A percentile compares a stretch with the other conserved stretches of the same genome.
Conservation (phyloP, 2,329 filamentous ascomycete species). For the Fusarium xylarioides region DNA sequence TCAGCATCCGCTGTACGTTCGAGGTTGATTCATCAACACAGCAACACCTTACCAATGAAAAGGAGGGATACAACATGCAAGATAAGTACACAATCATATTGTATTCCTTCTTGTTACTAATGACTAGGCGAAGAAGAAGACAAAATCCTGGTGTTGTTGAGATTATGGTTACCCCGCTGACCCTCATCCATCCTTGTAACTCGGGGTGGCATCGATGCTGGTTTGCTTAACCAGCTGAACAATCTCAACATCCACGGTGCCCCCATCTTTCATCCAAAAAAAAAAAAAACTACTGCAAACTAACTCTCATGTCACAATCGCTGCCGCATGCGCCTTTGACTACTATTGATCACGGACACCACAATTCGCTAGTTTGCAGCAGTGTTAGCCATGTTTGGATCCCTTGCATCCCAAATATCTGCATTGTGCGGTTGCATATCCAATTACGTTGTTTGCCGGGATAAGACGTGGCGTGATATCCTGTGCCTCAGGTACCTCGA, state of each 20-base stretch:
- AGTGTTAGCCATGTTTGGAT: not conserved
- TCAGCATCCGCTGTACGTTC: not conserved
- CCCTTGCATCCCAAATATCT: not conserved
- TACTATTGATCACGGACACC: not conserved
- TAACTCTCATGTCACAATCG: slow-evolving; percentile 1
- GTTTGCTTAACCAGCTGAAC: not conserved
- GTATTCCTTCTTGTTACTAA: not conserved
- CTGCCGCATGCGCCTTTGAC: not conserved
- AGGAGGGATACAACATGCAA: not conserved
- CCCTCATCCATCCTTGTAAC: not conserved
- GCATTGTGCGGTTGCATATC: not conserved
- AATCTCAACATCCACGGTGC: not conserved
- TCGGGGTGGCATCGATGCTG: not conserved
- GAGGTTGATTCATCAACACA: not conserved
- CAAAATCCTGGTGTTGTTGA: not conserved
- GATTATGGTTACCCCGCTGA: not conserved
- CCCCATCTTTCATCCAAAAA: not conserved
- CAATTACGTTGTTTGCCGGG: not conserved
- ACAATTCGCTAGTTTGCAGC: not conserved
- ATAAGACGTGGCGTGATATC: slow-evolving; percentile 13
- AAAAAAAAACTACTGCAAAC: not conserved
- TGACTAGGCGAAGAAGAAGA: not conserved
- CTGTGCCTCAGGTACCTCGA: not conserved
- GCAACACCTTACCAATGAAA: not conserved
- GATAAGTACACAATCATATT: not conserved